Percentiles rank a stretch among this genome's conserved stretches.
Conservation (phyloP, 495 filamentous ascomycete genomes). For the Neurospora sublineolata region DNA sequence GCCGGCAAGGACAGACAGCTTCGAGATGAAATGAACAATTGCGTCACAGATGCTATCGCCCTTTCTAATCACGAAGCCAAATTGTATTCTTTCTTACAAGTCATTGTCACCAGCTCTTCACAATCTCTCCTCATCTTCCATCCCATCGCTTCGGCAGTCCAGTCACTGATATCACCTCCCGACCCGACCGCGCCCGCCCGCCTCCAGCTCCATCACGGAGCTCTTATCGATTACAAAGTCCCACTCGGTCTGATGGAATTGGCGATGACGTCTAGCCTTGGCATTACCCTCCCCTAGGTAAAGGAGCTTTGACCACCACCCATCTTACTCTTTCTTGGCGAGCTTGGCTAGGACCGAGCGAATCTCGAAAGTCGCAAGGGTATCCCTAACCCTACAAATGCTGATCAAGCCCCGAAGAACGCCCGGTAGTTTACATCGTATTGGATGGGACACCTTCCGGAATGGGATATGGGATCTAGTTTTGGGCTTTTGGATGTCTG, state of each 20-base stretch:
- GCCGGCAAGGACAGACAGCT: not conserved
- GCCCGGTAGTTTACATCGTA: not conserved
- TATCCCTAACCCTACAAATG: not conserved
- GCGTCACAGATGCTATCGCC: not conserved
- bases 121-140: not conserved
- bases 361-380: not conserved
- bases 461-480: not conserved
- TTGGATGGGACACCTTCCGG: not conserved
- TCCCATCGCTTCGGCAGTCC: not conserved
- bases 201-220: not conserved
- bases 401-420: not conserved
- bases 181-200: not conserved
- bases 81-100: not conserved
- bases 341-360: not conserved
- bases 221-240: not conserved
- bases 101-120: not conserved
- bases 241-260: not conserved
- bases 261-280: not conserved
- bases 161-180: not conserved
- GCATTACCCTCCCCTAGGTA: not conserved
- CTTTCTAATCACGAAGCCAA: not conserved
- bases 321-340: not conserved
- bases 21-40: not conserved
- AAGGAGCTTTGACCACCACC: not conserved
- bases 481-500: not conserved